A percentile compares a stretch with the other conserved stretches of the same genome.
phyloP scores from a whole-genome alignment of 2,329 filamentous ascomycete species.

The Diaporthe capsici region DNA sequence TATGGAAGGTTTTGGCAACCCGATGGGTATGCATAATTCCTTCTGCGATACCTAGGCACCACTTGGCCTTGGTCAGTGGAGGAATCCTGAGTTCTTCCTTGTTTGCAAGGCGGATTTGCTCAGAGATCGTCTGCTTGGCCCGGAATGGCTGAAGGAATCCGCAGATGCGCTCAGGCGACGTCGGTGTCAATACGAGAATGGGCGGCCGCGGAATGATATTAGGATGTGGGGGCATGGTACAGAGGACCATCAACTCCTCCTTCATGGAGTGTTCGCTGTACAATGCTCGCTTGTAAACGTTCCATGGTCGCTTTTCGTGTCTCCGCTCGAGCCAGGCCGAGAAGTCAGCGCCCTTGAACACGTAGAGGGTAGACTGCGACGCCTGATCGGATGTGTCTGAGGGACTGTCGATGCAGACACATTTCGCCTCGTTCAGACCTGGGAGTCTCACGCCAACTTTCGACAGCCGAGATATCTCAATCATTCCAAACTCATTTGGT shows the following conservation, averaged over 20 bases:
- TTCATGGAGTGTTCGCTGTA: constrained; percentile 17
- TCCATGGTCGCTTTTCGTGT: background rate
- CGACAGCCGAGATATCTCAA: background rate
- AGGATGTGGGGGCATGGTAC: background rate
- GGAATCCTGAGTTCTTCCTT: background rate
- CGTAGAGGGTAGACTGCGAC: background rate
- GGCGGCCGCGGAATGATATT: constrained; percentile 9
- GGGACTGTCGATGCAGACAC: background rate
- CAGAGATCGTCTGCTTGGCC: constrained; percentile 1
- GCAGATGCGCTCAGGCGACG: background rate
- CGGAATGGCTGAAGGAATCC: background rate
- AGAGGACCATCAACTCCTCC: constrained; percentile 13
- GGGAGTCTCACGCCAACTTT: background rate
- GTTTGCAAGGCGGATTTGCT: background rate
- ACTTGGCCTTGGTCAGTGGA: background rate
- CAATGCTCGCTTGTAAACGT: background rate
- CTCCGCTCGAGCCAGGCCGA: background rate
- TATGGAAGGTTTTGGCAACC: constrained; percentile 10
- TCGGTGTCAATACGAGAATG: background rate
- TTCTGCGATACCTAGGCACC: constrained; percentile 9
- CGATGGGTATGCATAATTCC: background rate
- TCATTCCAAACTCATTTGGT: background rate
- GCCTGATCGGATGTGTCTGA: background rate
- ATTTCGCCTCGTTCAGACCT: background rate
- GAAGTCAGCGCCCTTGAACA: constrained; percentile 6